Conservation (phyloP, 371 early-diverging fungal genomes). For the Circinella minor region DNA sequence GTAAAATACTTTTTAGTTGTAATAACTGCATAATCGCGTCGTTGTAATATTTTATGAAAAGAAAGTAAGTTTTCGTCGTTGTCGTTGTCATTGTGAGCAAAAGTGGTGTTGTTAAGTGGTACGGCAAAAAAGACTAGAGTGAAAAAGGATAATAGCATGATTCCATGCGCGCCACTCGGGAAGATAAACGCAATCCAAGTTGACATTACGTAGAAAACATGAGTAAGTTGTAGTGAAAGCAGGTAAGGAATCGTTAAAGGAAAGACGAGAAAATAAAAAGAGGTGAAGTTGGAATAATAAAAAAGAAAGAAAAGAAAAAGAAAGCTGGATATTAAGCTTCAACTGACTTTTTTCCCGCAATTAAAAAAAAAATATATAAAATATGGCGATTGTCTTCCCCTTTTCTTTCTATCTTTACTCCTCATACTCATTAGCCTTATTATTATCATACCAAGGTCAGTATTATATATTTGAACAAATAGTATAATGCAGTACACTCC, state of each 20-base stretch:
- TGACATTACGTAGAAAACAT: constrained; percentile 12
- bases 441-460: too few relatives aligned
- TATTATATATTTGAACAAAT: too few relatives aligned
- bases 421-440: too few relatives aligned
- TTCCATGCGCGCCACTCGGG: constrained; percentile 13
- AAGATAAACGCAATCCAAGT: constrained; percentile 11
- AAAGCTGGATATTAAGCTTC: not conserved
- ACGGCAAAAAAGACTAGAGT: constrained; percentile 17
- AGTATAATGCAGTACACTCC: too few relatives aligned
- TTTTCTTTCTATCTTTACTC: not conserved
- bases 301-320: not conserved
- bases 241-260: not conserved
- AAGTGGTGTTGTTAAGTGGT: constrained; percentile 4
- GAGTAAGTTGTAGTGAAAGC: not conserved
- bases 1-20: not conserved
- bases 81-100: not conserved
- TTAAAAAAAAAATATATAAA: not conserved
- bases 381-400: not conserved
- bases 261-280: not conserved
- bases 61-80: not conserved
- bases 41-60: not conserved
- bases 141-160: constrained; percentile 17
- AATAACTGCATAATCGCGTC: constrained; percentile 4
- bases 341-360: not conserved
- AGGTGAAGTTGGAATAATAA: not conserved